Base-by-base conservation (phyloP, 169 alveolate species). In the Babesia caballi region DNA sequence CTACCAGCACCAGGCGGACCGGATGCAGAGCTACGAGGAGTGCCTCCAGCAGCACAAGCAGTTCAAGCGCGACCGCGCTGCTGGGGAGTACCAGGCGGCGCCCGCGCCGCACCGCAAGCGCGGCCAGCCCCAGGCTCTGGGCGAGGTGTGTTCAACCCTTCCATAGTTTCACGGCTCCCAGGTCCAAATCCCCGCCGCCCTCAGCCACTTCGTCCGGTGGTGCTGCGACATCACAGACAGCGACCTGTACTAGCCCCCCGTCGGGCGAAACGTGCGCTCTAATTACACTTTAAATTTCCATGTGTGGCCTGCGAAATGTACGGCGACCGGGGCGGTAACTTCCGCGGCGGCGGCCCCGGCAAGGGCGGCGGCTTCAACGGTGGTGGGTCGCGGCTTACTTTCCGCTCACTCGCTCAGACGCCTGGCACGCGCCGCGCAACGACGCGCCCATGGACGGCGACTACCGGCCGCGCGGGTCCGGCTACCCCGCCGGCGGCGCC, bases 211-310 rank as follows among this genome's bases (percentile, higher is more conserved):
- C 33, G 89, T 87, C 25, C 66, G 87, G 72, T 88, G 93, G 93
- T 88, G 93, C 71, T 88, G 93, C 54, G 91, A 88, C 73, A 88
- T 88, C 49, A 65, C 93, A 3, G 90, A 88, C 60, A 67, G 83
- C 76, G 90, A 83, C 66, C 60, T 88, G 38, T 69, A 75, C 65
- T 85, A 73, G 67, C 30, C 59, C 38, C 11, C 32, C 30, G 52
- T 33, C 19, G 69, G n/a, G 73, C 61, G 50, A 32, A 63, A 42
- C 30, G 14, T 46, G 14, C 12, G 19, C 7, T n/a, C 41, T 44
- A 49, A 35, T 49, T 21, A 35, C 38, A 28, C 23, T 21, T 56
- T 8, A 47, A 15, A 47, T 63, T 47, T 63, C 40, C 58, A 49
- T 35, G 50, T 28, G 15, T 40, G 41, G 36, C 25, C 9, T 19